Percentiles rank a stretch among this genome's conserved stretches.
Conservation (phyloP, 202 grass and related monocot species). For the Schoenoplectus tabernaemontani region DNA sequence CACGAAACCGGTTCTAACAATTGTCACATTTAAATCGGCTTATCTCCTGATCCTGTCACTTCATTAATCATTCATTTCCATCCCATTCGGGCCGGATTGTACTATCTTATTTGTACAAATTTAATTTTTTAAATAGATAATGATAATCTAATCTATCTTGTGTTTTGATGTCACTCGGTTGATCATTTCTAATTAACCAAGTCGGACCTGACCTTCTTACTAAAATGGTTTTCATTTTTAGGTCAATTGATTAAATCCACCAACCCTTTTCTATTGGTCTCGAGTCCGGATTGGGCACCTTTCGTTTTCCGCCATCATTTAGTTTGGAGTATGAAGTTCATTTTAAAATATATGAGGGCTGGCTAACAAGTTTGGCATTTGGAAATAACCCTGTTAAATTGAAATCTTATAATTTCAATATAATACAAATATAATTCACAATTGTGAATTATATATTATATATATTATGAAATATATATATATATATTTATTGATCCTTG, state of each 20-base stretch:
- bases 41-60: background rate
- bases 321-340: too few species aligned
- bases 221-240: background rate
- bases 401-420: too few species aligned
- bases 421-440: too few species aligned
- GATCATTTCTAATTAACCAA: conserved; percentile 17
- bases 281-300: too few species aligned
- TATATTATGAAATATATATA: too few species aligned
- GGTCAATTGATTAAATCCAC: background rate
- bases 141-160: conserved; percentile 1
- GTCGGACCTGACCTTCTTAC: background rate
- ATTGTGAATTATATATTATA: too few species aligned
- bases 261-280: background rate
- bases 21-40: background rate
- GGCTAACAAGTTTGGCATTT: too few species aligned
- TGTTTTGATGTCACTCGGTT: background rate
- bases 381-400: too few species aligned
- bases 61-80: conserved; percentile 19
- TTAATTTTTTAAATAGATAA: background rate
- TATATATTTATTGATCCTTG: too few species aligned
- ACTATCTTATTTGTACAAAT: background rate
- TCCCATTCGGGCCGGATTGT: background rate
- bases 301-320: too few species aligned
- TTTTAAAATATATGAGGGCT: too few species aligned
- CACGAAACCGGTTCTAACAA: background rate